These are phyloP conservation scores for Phaeosphaeria sp. DNA, from an alignment of 2,329 filamentous ascomycete species.

Conservation along the genomic window DNA sequence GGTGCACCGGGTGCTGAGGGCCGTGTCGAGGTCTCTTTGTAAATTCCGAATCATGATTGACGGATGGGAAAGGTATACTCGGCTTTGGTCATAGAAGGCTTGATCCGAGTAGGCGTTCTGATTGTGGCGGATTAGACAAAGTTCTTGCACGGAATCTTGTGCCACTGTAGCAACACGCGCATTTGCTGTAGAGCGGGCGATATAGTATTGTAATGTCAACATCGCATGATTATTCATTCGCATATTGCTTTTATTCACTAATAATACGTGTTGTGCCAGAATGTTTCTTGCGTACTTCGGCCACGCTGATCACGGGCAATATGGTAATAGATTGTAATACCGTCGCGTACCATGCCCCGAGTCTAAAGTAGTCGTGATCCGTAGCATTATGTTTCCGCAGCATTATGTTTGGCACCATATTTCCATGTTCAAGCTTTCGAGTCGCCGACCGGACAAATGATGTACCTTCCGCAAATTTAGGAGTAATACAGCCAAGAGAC, in stretches of 20 bases:
- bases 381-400: neutral
- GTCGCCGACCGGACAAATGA: neutral
- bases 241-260: neutral
- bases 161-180: constrained; percentile 42
- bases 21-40: constrained; percentile 51
- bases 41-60: constrained; percentile 29
- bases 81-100: constrained; percentile 29
- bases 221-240: constrained; percentile 19
- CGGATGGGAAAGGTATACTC: constrained; percentile 34
- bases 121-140: constrained; percentile 36
- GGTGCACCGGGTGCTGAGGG: constrained; percentile 49
- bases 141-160: constrained; percentile 26
- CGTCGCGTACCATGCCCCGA: neutral
- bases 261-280: too few species aligned
- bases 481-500: too few species aligned
- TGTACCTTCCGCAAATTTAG: too few species aligned
- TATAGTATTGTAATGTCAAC: constrained; percentile 40
- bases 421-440: neutral
- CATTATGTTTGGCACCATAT: neutral
- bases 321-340: neutral
- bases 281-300: neutral
- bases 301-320: neutral
- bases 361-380: neutral
- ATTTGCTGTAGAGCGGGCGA: constrained; percentile 31
- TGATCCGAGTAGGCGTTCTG: constrained; percentile 38